phyloP scores from a whole-genome alignment of 2,329 filamentous ascomycete species.

The Ceratocystis huliohia region DNA sequence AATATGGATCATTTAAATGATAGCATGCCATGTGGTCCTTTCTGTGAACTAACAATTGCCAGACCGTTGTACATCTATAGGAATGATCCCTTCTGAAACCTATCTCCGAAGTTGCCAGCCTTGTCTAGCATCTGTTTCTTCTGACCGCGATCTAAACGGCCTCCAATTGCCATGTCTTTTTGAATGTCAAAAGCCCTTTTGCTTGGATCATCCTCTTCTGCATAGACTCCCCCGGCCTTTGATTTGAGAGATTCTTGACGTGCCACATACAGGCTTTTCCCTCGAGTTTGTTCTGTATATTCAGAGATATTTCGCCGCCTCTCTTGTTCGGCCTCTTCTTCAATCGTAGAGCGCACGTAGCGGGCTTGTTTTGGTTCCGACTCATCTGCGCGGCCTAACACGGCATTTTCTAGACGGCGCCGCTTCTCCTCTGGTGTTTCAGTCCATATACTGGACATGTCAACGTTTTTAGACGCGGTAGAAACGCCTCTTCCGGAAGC shows the following conservation, averaged over 20 bases:
- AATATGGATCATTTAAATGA: no score
- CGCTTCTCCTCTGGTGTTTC: constrained; percentile 85
- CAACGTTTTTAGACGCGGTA: constrained; percentile 22
- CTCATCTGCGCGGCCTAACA: constrained; percentile 55
- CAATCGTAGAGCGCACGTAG: constrained; percentile 24
- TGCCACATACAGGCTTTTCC: constrained; percentile 47
- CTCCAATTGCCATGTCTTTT: constrained; percentile 78
- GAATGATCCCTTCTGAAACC: constrained; percentile 66
- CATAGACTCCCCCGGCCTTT: constrained; percentile 25
- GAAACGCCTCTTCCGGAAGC: constrained; percentile 44
- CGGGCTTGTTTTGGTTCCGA: constrained; percentile 26
- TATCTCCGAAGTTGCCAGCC: constrained; percentile 66
- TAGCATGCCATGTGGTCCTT: neutral
- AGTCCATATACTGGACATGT: constrained; percentile 65
- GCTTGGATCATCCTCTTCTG: constrained; percentile 81
- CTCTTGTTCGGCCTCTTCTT: constrained; percentile 47
- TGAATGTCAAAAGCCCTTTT: constrained; percentile 78
- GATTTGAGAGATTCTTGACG: constrained; percentile 31
- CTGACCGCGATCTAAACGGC: constrained; percentile 59
- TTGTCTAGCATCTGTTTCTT: constrained; percentile 66
- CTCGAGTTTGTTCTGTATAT: constrained; percentile 42
- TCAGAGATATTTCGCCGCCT: constrained; percentile 35
- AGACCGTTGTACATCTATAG: constrained; percentile 29
- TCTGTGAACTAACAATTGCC: neutral
- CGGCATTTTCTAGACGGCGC: constrained; percentile 64